phyloP scores from a whole-genome alignment of 495 filamentous ascomycete genomes.

The Neurospora cerealis region DNA sequence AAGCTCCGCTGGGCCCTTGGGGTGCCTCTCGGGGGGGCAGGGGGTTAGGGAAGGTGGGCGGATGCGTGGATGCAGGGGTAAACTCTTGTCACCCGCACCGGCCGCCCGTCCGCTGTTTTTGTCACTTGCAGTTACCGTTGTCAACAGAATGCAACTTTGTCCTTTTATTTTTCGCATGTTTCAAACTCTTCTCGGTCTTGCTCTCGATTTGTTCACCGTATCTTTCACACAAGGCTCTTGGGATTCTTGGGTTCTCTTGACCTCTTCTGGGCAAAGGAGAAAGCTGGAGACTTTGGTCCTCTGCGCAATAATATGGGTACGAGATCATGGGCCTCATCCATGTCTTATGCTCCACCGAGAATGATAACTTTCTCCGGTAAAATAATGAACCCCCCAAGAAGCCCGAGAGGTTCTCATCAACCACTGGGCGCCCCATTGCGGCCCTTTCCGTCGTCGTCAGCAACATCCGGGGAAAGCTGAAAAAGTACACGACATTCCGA shows the following conservation, averaged over 20 bases:
- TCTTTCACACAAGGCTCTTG: background rate
- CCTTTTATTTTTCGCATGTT: background rate
- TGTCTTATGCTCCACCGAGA: background rate
- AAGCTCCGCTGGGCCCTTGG: background rate
- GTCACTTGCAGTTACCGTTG: background rate
- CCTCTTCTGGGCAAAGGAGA: too few relatives aligned
- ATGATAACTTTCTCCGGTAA: too few relatives aligned
- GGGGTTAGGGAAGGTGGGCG: background rate
- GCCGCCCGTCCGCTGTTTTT: background rate
- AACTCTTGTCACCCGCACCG: background rate
- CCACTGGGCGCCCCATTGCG: background rate
- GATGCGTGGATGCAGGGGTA: background rate
- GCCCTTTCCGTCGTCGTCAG: background rate
- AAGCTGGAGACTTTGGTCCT: background rate
- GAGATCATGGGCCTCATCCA: background rate
- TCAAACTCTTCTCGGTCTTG: background rate
- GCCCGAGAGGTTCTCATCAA: background rate
- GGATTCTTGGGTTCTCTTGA: background rate
- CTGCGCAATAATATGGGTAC: background rate
- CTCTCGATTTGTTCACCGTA: background rate
- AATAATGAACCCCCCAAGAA: too few relatives aligned
- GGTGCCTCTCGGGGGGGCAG: background rate
- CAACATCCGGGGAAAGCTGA: background rate
- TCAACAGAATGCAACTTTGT: background rate
- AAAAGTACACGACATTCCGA: background rate